Evolutionary conservation across 2,329 filamentous ascomycete genomes (phyloP), one percentile per base, ranked within the genome.

Genomic region (Sarocladiaceae sp.): DNA sequence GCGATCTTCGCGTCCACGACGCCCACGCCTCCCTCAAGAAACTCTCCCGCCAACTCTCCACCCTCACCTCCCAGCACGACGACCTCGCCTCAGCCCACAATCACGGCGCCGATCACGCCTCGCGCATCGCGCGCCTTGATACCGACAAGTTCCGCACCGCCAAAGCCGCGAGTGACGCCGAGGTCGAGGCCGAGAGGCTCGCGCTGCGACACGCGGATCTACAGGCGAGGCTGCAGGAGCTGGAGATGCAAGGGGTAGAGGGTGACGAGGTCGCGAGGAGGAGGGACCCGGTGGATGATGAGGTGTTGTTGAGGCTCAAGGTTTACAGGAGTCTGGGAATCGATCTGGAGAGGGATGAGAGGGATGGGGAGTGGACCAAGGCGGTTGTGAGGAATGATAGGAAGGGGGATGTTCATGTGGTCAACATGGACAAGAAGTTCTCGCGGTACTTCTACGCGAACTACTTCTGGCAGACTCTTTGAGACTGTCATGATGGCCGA

Each of bases 161-260:
- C n/a, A 97, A 97, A 65, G 81, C 86, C 13, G 88, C 87, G 0
- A 84, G 80, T 2, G 91, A 97, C 61, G 72, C 93, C 6, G 90
- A 96, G 69, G 89, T 91, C 58, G 93, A 98, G 67, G 85, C 86
- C n/a, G 91, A 97, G 70, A 76, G 91, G n/a, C 70, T 97, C 35
- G 82, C 86, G 46, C 78, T 80, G 5, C 87, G 94, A 63, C 68
- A 88, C 5, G 85, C 82, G 12, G 80, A 90, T 56, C 68, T 96
- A 46, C 80, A 81, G 49, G 82, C 82, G 33, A 76, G 84, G 9
- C 67, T 96, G 55, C 82, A 85, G 39, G 88, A 94, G 62, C 67
- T 97, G 34, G 91, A 97, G 60, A 71, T 85, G 45, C 88, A 95
- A 64, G 90, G 90, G 2, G 74, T 93, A 1, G 90, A 96, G 60